Evolutionary conservation across 345 rosid genomes (phyloP), one percentile per base, ranked within the genome.

Genomic region (Salix koriyanagi): DNA sequence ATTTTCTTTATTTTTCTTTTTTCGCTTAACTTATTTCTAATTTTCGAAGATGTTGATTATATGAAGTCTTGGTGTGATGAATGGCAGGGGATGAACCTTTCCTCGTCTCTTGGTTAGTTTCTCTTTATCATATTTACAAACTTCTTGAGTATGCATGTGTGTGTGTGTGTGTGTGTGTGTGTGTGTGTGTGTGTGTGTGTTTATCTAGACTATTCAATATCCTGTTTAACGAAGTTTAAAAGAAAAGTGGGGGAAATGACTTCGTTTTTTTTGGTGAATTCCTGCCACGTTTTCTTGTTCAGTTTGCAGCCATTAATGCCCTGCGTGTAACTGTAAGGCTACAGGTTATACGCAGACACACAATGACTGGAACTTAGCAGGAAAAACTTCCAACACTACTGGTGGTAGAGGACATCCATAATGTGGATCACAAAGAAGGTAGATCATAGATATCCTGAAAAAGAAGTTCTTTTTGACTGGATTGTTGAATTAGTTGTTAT

Each of bases 71-170:
- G 71, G 14, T 16, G 70, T 25, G 50, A 1, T 39, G 16, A 74
- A 67, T 80, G 78, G 88, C 85, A 95, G 97, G 99, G 93, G 67
- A 93, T 32, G 94, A 91, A 77, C 94, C 97, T 70, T 91, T 95
- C 84, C 90, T 95, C 74, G 42, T 95, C 77, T 93, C 97, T 74
- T 95, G 98, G 99, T 95, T 70, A 77, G 90, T 88, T 14, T 44
- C 46, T 10, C 25, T 39, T 21, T 41, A 2, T 21, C 5, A 34
- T 19, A 1, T 66, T 48, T 15, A 12, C 25, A 5, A 4, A n/a
- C 16, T 25, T 26, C 54, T 25, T 14, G 48, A 28, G 3, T 26
- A 16, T 32, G 34, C 0, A 26, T 28, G 1, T 0, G 5, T 5
- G 6, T 32, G 34, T 32, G 5, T 34, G 36, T 34, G 5, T 48